Conservation (phyloP, 495 filamentous ascomycete species). For the Tuber microsphaerosporum region DNA sequence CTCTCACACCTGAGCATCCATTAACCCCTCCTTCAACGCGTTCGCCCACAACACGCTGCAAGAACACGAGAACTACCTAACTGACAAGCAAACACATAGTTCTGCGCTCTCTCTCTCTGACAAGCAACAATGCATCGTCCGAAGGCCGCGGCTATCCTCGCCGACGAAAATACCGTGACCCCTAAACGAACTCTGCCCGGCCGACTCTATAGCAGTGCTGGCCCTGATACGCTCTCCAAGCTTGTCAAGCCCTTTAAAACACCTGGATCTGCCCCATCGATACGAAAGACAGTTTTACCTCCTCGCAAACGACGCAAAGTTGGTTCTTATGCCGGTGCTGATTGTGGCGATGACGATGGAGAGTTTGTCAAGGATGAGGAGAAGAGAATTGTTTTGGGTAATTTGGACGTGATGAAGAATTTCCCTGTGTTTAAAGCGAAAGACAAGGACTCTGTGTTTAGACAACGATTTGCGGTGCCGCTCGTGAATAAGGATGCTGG, state of each 20-base stretch:
- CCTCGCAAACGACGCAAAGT: slow-evolving; percentile 80
- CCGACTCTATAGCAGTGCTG: slow-evolving; percentile 27
- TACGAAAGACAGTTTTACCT: slow-evolving; percentile 70
- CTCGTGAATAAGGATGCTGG: slow-evolving; percentile 69
- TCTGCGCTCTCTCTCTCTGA: background rate
- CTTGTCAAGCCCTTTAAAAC: slow-evolving; percentile 88
- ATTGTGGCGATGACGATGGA: slow-evolving; percentile 69
- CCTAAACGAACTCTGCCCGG: slow-evolving; percentile 27
- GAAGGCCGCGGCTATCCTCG: slow-evolving; percentile 15
- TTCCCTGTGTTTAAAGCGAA: slow-evolving; percentile 86
- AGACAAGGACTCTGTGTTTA: slow-evolving; percentile 75
- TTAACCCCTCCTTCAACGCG: background rate
- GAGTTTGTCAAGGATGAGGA: slow-evolving; percentile 68
- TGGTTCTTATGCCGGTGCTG: slow-evolving; percentile 70
- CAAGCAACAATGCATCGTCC: slow-evolving; percentile 17
- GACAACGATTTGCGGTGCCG: slow-evolving; percentile 75
- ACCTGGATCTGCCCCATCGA: slow-evolving; percentile 68
- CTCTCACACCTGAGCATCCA: background rate
- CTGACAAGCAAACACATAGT: background rate
- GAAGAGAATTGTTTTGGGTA: slow-evolving; percentile 52
- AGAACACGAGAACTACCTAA: background rate
- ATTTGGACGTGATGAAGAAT: slow-evolving; percentile 70
- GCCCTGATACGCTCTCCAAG: slow-evolving; percentile 56
- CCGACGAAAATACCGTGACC: slow-evolving; percentile 32
- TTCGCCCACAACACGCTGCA: background rate